Conservation (phyloP, 2,329 filamentous ascomycete genomes). For the Colletotrichum phormii region DNA sequence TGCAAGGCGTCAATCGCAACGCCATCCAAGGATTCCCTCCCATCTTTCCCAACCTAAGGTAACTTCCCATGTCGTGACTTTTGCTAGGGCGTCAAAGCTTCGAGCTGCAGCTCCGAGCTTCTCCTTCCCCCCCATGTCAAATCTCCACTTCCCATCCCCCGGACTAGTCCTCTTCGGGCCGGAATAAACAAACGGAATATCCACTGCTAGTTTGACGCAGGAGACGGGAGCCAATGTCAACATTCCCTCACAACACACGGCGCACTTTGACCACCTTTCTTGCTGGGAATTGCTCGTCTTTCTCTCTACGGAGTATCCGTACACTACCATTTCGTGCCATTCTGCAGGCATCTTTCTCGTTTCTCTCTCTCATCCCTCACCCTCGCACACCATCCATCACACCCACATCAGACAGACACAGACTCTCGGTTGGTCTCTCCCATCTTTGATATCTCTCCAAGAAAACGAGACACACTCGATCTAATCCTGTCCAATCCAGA, state of each 20-base stretch:
- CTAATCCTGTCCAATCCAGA: constrained; percentile 31
- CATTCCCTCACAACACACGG: constrained; percentile 26
- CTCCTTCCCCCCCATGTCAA: background rate
- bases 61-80: too few species aligned
- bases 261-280: constrained; percentile 5
- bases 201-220: constrained; percentile 15
- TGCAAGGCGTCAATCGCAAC: constrained; percentile 21
- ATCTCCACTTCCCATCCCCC: constrained; percentile 5
- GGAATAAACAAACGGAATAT: constrained; percentile 36
- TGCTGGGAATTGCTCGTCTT: background rate
- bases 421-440: background rate
- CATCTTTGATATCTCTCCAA: constrained; percentile 20
- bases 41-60: too few species aligned
- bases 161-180: constrained; percentile 26
- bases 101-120: constrained; percentile 20
- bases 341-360: background rate
- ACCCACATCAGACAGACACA: background rate
- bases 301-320: background rate
- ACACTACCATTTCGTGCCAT: background rate
- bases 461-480: constrained; percentile 41
- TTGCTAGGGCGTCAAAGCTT: constrained; percentile 16
- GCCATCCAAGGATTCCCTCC: constrained; percentile 2
- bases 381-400: background rate
- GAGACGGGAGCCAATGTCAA: constrained; percentile 31
- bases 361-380: constrained; percentile 43